Base-by-base conservation (phyloP, 2,329 filamentous ascomycete genomes). In the Ilyonectria destructans region DNA sequence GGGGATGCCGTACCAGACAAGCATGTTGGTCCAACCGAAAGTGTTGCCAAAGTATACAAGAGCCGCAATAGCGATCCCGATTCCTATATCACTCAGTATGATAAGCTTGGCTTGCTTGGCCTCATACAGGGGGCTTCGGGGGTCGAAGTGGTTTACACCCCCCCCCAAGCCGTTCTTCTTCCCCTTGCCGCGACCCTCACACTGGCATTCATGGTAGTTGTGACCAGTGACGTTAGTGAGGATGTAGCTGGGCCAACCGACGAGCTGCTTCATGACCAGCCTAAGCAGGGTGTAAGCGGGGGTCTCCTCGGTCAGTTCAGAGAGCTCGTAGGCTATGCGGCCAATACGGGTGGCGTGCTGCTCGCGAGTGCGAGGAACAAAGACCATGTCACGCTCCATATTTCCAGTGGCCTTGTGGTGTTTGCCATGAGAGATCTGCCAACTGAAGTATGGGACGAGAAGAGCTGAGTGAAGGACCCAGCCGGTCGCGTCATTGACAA, bases 351-450 rank as follows among this genome's bases (percentile, higher is more conserved):
- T 88, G 73, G 95, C 94, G 78, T 93, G 95, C 80, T 93, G 85
- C 73, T 96, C 90, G 66, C 95, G 92, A 63, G 95, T 97, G 84
- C 94, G 94, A 68, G 96, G 96, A 21, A 98, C 88, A 81, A 98
- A 98, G 71, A 98, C 96, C 96, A 98, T 99, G 84, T 99, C 96
- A 75, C 96, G 93, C 85, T 97, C 95, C 85, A 99, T 91, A 87
- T 99, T 90, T 77, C 95, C 96, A 43, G 96, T 99, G 72, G 95
- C 95, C 89, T 98, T 98, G 93, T 99, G 96, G 87, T 99, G 96
- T 90, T 97, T 97, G 86, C 94, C 93, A 86, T 99, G 96, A 74
- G 95, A 97, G 84, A 98, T 95, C 86, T 99, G 97, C 96, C 96
- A 99, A 80, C 94, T 97, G 87, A 98, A 99, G 87, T 98, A 99